Percentiles rank a stretch among this genome's conserved stretches.
Conservation (phyloP, 352 stramenopile species). For the Phytophthora hibernalis region DNA sequence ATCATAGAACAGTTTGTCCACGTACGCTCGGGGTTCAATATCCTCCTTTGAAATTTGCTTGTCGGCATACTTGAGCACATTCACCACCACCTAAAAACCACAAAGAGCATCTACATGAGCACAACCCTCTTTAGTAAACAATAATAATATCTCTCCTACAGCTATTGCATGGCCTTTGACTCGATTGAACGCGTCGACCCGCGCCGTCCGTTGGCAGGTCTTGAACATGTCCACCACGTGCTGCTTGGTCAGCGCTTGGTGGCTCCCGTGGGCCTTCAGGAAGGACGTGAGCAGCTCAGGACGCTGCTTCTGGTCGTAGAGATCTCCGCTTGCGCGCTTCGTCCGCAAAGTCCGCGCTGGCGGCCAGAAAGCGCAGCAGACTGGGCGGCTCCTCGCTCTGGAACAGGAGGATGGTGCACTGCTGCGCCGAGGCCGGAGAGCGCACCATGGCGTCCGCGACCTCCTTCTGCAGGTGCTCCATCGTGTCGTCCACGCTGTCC, state of each 20-base stretch:
- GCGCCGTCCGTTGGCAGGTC: slow-evolving; percentile 61
- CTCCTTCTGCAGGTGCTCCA: slow-evolving; percentile 62
- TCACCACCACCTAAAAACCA: slow-evolving; percentile 55
- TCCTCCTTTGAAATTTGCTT: slow-evolving; percentile 48
- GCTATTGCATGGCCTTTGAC: slow-evolving; percentile 59
- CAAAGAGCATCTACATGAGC: slow-evolving; percentile 1
- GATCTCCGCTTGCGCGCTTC: slow-evolving; percentile 71
- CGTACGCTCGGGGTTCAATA: slow-evolving; percentile 57
- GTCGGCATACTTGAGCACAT: slow-evolving; percentile 55
- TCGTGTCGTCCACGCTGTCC: slow-evolving; percentile 70
- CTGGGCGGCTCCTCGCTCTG: slow-evolving; percentile 58
- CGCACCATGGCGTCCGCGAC: slow-evolving; percentile 56
- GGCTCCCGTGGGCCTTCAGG: slow-evolving; percentile 54
- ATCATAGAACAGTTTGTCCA: slow-evolving; percentile 79
- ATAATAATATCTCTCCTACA: background rate
- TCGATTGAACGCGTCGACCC: slow-evolving; percentile 68
- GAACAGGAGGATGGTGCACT: slow-evolving; percentile 73
- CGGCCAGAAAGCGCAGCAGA: slow-evolving; percentile 64
- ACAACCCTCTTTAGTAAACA: background rate
- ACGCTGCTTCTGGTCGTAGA: slow-evolving; percentile 53
- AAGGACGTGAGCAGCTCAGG: slow-evolving; percentile 58
- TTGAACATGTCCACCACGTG: slow-evolving; percentile 54
- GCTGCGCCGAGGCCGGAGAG: slow-evolving; percentile 64
- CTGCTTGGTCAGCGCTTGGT: slow-evolving; percentile 55
- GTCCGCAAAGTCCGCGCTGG: slow-evolving; percentile 53